Evolutionary conservation across 768 basidiomycete genomes (phyloP).

Genomic region (Leucocoprinus leucothites): DNA sequence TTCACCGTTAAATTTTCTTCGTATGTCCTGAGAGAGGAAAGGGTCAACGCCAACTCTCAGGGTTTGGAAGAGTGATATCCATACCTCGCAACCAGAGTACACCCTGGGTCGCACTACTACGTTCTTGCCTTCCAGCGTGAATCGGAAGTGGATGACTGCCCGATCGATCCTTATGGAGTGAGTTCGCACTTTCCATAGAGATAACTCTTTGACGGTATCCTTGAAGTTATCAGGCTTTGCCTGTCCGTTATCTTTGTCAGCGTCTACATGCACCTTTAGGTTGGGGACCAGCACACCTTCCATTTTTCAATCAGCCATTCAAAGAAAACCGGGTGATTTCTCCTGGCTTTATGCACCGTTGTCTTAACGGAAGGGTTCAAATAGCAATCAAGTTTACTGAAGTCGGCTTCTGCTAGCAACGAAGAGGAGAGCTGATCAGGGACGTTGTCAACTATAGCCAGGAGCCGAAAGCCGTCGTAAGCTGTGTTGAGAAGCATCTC

Average conservation of each 20-base stretch:
- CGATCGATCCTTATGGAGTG: constrained; percentile 1
- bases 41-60: not conserved
- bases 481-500: not conserved
- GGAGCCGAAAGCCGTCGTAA: constrained; percentile 1
- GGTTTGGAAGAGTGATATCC: not conserved
- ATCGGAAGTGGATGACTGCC: constrained; percentile 1
- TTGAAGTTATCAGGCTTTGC: not conserved
- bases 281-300: not conserved
- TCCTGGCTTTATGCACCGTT: not conserved
- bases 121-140: not conserved
- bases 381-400: constrained; percentile 10
- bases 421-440: not conserved
- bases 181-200: not conserved
- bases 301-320: not conserved
- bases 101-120: not conserved
- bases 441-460: not conserved
- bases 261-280: not conserved
- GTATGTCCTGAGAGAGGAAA: not conserved
- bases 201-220: not conserved
- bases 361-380: constrained; percentile 2
- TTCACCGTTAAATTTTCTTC: constrained; percentile 1
- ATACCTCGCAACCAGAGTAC: constrained; percentile 5
- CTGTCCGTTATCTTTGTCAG: not conserved
- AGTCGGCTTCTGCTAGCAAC: not conserved
- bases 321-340: not conserved